Evolutionary conservation across 495 filamentous ascomycete genomes (phyloP).

Genomic region (Acidomyces sp.): DNA sequence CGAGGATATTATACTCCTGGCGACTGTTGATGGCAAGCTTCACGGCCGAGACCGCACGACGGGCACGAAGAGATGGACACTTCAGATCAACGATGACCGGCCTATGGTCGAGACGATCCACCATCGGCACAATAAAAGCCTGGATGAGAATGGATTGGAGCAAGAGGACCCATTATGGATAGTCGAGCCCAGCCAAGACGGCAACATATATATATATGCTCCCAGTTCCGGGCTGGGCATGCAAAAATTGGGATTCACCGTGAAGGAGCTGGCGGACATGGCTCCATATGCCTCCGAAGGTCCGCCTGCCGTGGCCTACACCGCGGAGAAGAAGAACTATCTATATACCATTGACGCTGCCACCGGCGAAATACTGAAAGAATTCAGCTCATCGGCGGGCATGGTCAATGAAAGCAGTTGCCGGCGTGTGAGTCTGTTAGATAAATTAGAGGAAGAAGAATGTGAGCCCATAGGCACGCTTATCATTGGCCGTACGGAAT

Average conservation of each 20-base stretch:
- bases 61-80: constrained; percentile 68
- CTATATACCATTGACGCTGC: constrained; percentile 73
- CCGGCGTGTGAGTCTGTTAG: constrained; percentile 46
- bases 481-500: constrained; percentile 72
- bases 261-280: constrained; percentile 64
- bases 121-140: constrained; percentile 56
- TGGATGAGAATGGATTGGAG: constrained; percentile 36
- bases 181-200: constrained; percentile 81
- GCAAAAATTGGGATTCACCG: constrained; percentile 54
- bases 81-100: constrained; percentile 64
- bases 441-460: constrained; percentile 48
- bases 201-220: constrained; percentile 76
- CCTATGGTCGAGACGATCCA: constrained; percentile 87
- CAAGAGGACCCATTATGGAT: constrained; percentile 90
- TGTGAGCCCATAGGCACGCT: constrained; percentile 62
- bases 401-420: constrained; percentile 42
- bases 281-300: constrained; percentile 49
- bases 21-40: constrained; percentile 95
- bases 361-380: constrained; percentile 58
- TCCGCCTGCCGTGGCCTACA: constrained; percentile 62
- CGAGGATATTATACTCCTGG: constrained; percentile 98
- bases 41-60: constrained; percentile 84
- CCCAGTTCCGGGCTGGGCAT: constrained; percentile 46
- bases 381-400: constrained; percentile 47
- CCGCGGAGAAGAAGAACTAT: constrained; percentile 66